These are phyloP conservation scores for Yamadazyma pseudoaaseri DNA, from an alignment of 1,139 yeast species.

Conservation along the genomic window DNA sequence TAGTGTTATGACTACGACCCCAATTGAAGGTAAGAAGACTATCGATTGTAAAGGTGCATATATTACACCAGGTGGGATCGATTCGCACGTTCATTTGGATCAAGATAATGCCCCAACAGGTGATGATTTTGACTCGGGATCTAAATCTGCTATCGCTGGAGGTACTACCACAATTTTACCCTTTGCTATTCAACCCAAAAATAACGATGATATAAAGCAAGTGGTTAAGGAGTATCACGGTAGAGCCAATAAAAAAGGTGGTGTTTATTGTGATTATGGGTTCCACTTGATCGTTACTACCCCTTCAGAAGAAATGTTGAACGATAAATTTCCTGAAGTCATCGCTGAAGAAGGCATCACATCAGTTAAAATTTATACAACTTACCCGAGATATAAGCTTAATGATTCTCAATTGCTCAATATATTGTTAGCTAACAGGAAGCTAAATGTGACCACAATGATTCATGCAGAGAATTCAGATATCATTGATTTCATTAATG, in stretches of 20 bases:
- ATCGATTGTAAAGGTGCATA: conserved; percentile 46
- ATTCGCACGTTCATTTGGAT: conserved; percentile 67
- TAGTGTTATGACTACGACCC: conserved; percentile 31
- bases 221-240: conserved; percentile 29
- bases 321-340: conserved; percentile 12
- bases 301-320: conserved; percentile 23
- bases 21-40: conserved; percentile 24
- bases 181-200: conserved; percentile 40
- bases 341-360: conserved; percentile 30
- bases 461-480: conserved; percentile 51
- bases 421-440: conserved; percentile 36
- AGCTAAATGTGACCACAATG: conserved; percentile 43
- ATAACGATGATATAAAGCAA: conserved; percentile 20
- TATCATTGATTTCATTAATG: conserved; percentile 40
- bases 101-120: conserved; percentile 87
- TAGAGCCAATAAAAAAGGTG: conserved; percentile 26
- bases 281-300: conserved; percentile 38
- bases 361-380: conserved; percentile 45
- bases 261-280: conserved; percentile 41
- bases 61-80: conserved; percentile 50
- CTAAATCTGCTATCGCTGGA: conserved; percentile 74
- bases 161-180: conserved; percentile 47
- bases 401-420: conserved; percentile 38
- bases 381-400: conserved; percentile 41
- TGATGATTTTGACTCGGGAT: conserved; percentile 86